phyloP scores from a whole-genome alignment of 169 alveolate genomes.

The Theileria orientalis region DNA sequence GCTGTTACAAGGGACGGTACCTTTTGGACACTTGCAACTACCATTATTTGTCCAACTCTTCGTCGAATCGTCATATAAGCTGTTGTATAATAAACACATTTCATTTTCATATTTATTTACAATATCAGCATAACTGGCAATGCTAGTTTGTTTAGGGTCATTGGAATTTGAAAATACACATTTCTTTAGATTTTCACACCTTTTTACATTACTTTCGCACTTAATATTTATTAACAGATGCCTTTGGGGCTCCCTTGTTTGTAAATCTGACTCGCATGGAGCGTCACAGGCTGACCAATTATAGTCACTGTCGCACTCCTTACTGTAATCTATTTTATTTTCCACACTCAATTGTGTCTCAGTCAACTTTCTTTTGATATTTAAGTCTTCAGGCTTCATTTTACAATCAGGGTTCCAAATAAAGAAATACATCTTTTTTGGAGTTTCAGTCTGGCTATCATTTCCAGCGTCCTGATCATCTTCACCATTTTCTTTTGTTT shows the following conservation, averaged over 20 bases:
- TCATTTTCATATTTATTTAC: background rate
- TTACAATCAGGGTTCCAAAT: slow-evolving; percentile 49
- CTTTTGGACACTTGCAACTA: slow-evolving; percentile 44
- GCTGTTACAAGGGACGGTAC: slow-evolving; percentile 36
- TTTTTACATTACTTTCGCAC: background rate
- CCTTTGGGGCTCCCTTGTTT: background rate
- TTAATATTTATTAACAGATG: background rate
- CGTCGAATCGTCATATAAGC: background rate
- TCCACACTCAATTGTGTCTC: background rate
- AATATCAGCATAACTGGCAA: slow-evolving; percentile 10
- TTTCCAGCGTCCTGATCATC: background rate
- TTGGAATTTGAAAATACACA: slow-evolving; percentile 9
- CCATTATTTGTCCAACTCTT: slow-evolving; percentile 49
- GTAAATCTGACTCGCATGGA: background rate
- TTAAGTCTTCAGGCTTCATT: background rate
- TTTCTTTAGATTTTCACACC: background rate
- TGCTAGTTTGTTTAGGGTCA: background rate
- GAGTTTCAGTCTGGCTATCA: background rate
- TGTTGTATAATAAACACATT: background rate
- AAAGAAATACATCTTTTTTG: slow-evolving; percentile 24
- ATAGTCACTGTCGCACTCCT: slow-evolving; percentile 16
- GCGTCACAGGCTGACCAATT: slow-evolving; percentile 59
- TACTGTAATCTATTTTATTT: background rate
- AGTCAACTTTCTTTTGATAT: background rate
- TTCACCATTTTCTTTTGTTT: too few relatives aligned